phyloP scores from a whole-genome alignment of 2,329 filamentous ascomycete species.

The Diplodia corticola region DNA sequence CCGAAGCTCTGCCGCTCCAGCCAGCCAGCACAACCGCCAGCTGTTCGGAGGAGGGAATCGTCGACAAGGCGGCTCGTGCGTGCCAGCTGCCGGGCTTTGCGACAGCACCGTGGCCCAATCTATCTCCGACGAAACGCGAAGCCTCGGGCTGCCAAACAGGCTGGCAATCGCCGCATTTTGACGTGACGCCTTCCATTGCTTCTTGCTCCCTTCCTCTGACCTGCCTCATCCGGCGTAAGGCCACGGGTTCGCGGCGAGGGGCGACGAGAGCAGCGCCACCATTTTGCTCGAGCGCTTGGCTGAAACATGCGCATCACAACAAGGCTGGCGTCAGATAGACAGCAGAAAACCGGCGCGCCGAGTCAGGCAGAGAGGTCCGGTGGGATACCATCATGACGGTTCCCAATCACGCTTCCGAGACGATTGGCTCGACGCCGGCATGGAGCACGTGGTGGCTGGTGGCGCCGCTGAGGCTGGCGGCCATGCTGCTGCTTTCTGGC shows the following conservation, averaged over 20 bases:
- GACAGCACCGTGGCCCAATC: background rate
- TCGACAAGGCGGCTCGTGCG: too few relatives aligned
- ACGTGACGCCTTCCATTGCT: background rate
- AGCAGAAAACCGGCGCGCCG: background rate
- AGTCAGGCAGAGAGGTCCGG: background rate
- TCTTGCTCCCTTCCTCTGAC: background rate
- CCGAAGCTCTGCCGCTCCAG: background rate
- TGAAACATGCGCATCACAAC: conserved; percentile 20
- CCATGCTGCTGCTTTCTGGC: too few relatives aligned
- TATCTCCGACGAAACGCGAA: background rate
- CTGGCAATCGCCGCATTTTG: background rate
- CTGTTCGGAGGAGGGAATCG: too few relatives aligned
- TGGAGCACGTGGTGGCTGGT: conserved; percentile 14
- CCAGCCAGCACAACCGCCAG: background rate
- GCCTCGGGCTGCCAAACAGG: background rate
- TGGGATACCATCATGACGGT: background rate
- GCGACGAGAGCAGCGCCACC: background rate
- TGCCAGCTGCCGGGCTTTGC: background rate
- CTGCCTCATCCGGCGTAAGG: conserved; percentile 6
- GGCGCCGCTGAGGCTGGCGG: background rate
- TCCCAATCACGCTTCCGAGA: background rate
- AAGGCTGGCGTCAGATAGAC: conserved; percentile 19
- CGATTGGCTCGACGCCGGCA: background rate
- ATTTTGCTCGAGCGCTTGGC: background rate
- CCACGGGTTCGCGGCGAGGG: background rate